Evolutionary conservation across 2,329 filamentous ascomycete genomes (phyloP), one percentile per base, ranked within the genome.

Genomic region (Sclerotinia nivalis): DNA sequence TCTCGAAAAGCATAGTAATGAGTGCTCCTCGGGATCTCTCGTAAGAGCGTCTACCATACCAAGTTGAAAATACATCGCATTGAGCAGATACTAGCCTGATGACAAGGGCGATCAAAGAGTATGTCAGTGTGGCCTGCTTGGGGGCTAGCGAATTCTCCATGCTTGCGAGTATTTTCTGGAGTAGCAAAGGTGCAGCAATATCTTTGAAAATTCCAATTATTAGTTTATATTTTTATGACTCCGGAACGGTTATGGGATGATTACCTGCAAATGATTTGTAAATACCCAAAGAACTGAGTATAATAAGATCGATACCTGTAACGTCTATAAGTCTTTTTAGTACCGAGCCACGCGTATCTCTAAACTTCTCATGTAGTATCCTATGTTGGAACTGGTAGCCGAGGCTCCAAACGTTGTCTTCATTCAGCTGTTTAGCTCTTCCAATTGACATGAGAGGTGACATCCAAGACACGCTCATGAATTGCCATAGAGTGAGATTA

Each of bases 401-500:
- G 0, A 97, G 81, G 52, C 86, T 82, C 93, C 93, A 97, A 2
- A 97, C 91, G 77, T 97, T 93, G 50, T 90, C 86, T 52, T 93
- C 89, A 49, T 93, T 82, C 12, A 97, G 82, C 74, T 93, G 90
- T 54, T 88, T 84, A 43, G 83, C 82, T 55, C 83, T 86, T 1
- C 90, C 92, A 34, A 88, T 80, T 1, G 83, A 81, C 18, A 96
- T 93, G 9, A 97, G 80, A 0, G 93, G 90, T 0, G 83, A 83
- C 81, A 97, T 90, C 93, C 93, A 97, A 0, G 88, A 91, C 40
- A 97, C 90, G 8, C 88, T 90, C 87, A 95, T 91, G 80, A 93
- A 97, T 74, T 94, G 91, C 86, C 92, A 93, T 0, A 94, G 82
- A 0, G 86, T 91, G 34, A 97, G 79, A 72, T 91, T 88, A 74